Base-by-base conservation (phyloP, 257 asterid genomes). In the Ilex aquifolium region DNA sequence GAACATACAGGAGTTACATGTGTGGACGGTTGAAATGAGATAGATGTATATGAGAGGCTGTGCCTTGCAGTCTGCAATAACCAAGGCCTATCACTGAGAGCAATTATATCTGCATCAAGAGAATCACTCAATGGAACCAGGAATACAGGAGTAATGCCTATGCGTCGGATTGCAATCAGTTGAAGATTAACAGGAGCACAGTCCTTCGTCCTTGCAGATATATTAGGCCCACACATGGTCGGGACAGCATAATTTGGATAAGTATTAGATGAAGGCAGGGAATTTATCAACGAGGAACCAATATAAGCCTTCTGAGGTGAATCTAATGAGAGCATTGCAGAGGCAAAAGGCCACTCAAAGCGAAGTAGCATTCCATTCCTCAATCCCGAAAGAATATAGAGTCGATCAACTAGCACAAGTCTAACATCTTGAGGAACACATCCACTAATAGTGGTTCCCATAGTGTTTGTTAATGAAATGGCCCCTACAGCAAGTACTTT, bases 71-170 rank as follows among this genome's bases (percentile, higher is more conserved):
- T 85, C 78, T 90, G 97, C 79, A 92, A 75, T 70, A 92, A 80
- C 99, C 99, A 92, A 70, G 99, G 99, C 84, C 96, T 85, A 73
- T 92, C 99, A 75, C 99, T 89, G 77, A 92, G 91, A 73, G 93
- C 88, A 70, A 92, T 90, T 63, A 92, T 73, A 73, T 90, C 99
- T 58, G 97, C 85, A 78, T 82, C 88, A 56, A 84, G 85, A 69
- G 89, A 77, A 70, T 92, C 97, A 62, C 81, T 79, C 77, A 90
- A 64, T 40, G 99, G 83, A 79, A 90, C 84, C 83, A 92, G 81
- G 80, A 90, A 87, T 72, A 85, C 95, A 60, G 99, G 99, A 68
- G 96, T 85, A 64, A 92, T 77, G 70, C 99, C 99, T 69, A 92
- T 85, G 42, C 99, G 97, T 60, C 99, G 97, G 58, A 79, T 95